A percentile compares a stretch with the other conserved stretches of the same genome.
Evolutionary conservation across 2,329 filamentous ascomycete species (phyloP).

Genomic region (Colletotrichum sp.): DNA sequence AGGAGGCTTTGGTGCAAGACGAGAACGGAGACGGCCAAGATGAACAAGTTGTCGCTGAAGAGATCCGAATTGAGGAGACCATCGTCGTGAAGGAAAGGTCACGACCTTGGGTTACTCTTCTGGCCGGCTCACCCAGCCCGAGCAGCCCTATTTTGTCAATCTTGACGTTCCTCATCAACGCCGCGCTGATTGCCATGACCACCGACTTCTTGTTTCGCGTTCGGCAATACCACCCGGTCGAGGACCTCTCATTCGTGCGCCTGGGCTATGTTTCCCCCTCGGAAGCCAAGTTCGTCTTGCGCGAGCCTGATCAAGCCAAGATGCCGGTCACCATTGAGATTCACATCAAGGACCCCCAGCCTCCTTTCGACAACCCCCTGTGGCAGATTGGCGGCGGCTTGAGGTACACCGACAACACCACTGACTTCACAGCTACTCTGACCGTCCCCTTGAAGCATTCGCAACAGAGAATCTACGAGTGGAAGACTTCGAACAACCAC

Average conservation of each 20-base stretch:
- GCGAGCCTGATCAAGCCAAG: conserved; percentile 78
- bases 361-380: conserved; percentile 58
- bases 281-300: conserved; percentile 80
- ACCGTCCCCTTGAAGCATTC: conserved; percentile 67
- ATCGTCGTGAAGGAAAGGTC: conserved; percentile 63
- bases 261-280: conserved; percentile 85
- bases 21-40: conserved; percentile 38
- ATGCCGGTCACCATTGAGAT: conserved; percentile 79
- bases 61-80: conserved; percentile 69
- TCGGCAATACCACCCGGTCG: conserved; percentile 69
- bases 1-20: conserved; percentile 44
- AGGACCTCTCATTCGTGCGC: conserved; percentile 84
- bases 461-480: conserved; percentile 80
- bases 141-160: conserved; percentile 70
- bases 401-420: conserved; percentile 71
- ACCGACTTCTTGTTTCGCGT: conserved; percentile 82
- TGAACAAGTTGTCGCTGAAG: conserved; percentile 44
- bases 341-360: conserved; percentile 55
- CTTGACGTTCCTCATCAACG: conserved; percentile 75
- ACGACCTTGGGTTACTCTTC: conserved; percentile 66
- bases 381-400: conserved; percentile 75
- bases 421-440: conserved; percentile 81
- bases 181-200: conserved; percentile 69
- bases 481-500: conserved; percentile 85
- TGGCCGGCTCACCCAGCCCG: conserved; percentile 78